Evolutionary conservation across 202 grass and related monocot species (phyloP).

Genomic region (Saccharum hybrid): DNA sequence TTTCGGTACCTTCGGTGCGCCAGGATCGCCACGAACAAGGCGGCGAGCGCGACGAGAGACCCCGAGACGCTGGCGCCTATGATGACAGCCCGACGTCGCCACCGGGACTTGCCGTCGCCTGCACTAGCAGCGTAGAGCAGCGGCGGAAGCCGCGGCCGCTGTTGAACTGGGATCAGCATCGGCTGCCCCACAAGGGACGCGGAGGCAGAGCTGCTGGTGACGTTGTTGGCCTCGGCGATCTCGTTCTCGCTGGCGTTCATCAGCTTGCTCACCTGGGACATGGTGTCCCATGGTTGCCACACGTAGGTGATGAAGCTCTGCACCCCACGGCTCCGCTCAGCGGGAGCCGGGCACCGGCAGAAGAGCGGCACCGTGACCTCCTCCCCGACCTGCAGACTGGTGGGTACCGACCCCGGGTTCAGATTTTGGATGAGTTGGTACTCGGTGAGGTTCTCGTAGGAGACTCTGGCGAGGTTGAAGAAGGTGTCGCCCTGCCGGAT

Average conservation of each 20-base stretch:
- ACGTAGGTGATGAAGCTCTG: slow-evolving; percentile 50
- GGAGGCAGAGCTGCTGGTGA: slow-evolving; percentile 41
- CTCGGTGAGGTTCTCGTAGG: slow-evolving; percentile 58
- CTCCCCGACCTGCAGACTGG: slow-evolving; percentile 3
- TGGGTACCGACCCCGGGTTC: slow-evolving; percentile 28
- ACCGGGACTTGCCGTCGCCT: background rate
- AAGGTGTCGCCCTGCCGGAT: slow-evolving; percentile 48
- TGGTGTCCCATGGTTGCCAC: slow-evolving; percentile 50
- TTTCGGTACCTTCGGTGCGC: slow-evolving; percentile 38
- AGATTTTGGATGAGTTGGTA: slow-evolving; percentile 10
- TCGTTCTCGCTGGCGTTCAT: slow-evolving; percentile 25
- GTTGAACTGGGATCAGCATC: slow-evolving; percentile 55
- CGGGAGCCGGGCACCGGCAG: slow-evolving; percentile 53
- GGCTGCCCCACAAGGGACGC: slow-evolving; percentile 31
- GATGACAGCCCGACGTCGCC: background rate
- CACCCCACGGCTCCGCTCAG: background rate
- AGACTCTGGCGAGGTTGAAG: slow-evolving; percentile 46
- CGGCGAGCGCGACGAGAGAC: slow-evolving; percentile 38
- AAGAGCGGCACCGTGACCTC: slow-evolving; percentile 55
- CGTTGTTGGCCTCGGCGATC: slow-evolving; percentile 51
- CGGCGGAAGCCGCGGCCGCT: slow-evolving; percentile 48
- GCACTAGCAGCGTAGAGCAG: background rate
- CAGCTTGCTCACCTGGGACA: slow-evolving; percentile 46
- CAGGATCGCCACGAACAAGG: slow-evolving; percentile 33
- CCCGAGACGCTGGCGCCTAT: slow-evolving; percentile 22